Evolutionary conservation across 148 eudicot species (phyloP), one percentile per base, ranked within the genome.

Genomic region (Rhododendron ferrugineum): DNA sequence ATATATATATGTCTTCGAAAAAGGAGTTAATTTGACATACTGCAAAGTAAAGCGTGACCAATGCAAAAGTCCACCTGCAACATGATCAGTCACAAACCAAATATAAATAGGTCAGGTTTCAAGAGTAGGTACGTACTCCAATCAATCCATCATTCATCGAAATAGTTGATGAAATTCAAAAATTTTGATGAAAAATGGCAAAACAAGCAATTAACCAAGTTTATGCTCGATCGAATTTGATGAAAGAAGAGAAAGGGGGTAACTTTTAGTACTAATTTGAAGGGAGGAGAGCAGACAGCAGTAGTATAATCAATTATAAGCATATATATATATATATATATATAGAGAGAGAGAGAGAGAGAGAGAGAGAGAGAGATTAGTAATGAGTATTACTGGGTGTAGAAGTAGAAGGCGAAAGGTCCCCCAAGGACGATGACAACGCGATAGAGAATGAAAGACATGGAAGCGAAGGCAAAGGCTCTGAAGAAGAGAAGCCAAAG

Each of bases 31-130:
- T 30, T n/a, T 56, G 52, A 85, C 93, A 64, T 94, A 96, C 98
- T 81, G 91, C 95, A 87, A 96, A 96, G 87, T 96, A 96, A 83
- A 94, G 52, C 86, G 89, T 90, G 54, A 94, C 98, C 87, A 96
- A 82, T 52, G 90, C 77, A 86, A 96, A 96, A 81, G 98, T 94
- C 98, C 98, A 96, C 91, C 98, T 96, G 96, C 90, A 92, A 66
- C 22, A 88, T 40, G 44, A 40, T 22, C 76, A 87, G 82, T 85
- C 5, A 28, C 22, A 52, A 20, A 64, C n/a, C 9, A 79, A 54
- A 18, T 3, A 28, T 54, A 36, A 66, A 66, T 66, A 26, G 34
- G 47, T 60, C 36, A 64, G 72, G 58, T 34, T 56, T 36, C 47
- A 81, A 32, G 37, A 79, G 7, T n/a, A 47, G 62, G 47, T 9